A percentile compares a stretch with the other conserved stretches of the same genome.
Evolutionary conservation across 2,329 filamentous ascomycete genomes (phyloP).

Genomic region (Arthroderma sp.): DNA sequence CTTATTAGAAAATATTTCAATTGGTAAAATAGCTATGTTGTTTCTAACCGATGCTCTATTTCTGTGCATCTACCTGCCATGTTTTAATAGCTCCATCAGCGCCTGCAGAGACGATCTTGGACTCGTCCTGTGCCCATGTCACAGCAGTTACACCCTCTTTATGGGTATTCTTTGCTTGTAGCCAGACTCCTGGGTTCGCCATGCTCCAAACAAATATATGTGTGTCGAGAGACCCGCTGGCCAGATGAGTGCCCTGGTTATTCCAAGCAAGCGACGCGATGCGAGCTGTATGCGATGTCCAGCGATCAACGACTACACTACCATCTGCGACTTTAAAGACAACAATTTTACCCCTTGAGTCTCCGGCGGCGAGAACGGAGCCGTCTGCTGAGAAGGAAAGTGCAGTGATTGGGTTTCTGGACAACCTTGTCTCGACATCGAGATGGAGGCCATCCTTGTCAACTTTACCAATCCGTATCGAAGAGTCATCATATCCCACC

Average conservation of each 20-base stretch:
- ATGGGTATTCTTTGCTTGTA: slow-evolving; percentile 78
- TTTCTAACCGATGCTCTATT: background rate
- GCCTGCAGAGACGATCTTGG: slow-evolving; percentile 63
- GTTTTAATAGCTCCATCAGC: slow-evolving; percentile 85
- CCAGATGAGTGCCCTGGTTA: slow-evolving; percentile 59
- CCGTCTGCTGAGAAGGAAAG: slow-evolving; percentile 74
- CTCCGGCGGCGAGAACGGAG: slow-evolving; percentile 67
- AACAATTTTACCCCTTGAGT: slow-evolving; percentile 72
- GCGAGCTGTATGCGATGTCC: slow-evolving; percentile 58
- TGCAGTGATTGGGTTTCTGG: slow-evolving; percentile 59
- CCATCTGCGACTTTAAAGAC: slow-evolving; percentile 58
- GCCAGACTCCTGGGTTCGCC: slow-evolving; percentile 64
- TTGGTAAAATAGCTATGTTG: too few species aligned
- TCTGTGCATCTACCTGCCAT: slow-evolving; percentile 52
- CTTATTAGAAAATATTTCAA: too few species aligned
- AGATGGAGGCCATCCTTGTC: slow-evolving; percentile 46
- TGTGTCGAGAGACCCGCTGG: slow-evolving; percentile 77
- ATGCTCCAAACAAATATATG: slow-evolving; percentile 89
- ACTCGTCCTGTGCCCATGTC: slow-evolving; percentile 55
- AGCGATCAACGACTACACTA: slow-evolving; percentile 65
- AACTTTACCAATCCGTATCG: slow-evolving; percentile 59
- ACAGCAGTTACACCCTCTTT: slow-evolving; percentile 92
- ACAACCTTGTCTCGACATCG: slow-evolving; percentile 49
- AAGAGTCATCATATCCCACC: slow-evolving; percentile 61
- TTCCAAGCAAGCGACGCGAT: slow-evolving; percentile 67